phyloP scores from a whole-genome alignment of 1,139 yeast genomes.

The Debaryomyces udenii region DNA sequence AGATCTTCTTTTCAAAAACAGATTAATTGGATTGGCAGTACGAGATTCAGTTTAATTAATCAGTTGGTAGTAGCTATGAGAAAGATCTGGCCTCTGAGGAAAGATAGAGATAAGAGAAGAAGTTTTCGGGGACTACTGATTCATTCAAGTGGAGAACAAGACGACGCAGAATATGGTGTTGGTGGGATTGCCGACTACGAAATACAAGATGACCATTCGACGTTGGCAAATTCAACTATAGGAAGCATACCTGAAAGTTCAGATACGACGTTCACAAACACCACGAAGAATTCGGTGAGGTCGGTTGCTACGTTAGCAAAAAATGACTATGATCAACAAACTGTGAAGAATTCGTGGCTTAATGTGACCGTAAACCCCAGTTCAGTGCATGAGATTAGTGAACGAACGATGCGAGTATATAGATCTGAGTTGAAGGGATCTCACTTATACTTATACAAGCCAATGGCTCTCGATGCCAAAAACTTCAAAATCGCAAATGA shows the following conservation, averaged over 20 bases:
- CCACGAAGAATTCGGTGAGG: constrained; percentile 11
- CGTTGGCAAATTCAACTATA: constrained; percentile 15
- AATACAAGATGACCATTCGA: constrained; percentile 9
- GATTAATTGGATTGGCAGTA: background rate
- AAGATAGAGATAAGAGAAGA: constrained; percentile 32
- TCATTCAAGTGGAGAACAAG: constrained; percentile 2
- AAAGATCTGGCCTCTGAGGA: constrained; percentile 36
- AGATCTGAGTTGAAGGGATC: constrained; percentile 72
- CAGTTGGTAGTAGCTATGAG: constrained; percentile 23
- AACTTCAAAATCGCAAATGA: constrained; percentile 33
- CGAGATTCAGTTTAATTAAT: background rate
- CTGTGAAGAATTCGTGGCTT: constrained; percentile 45
- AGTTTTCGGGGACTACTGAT: constrained; percentile 21
- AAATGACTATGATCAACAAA: constrained; percentile 37
- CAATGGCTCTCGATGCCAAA: constrained; percentile 52
- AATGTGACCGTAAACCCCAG: constrained; percentile 43
- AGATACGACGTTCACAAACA: constrained; percentile 2
- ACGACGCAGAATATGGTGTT: constrained; percentile 3
- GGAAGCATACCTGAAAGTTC: constrained; percentile 14
- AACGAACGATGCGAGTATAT: constrained; percentile 46
- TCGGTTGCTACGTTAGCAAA: constrained; percentile 27
- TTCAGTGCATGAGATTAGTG: constrained; percentile 37
- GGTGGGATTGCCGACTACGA: constrained; percentile 7
- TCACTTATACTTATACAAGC: constrained; percentile 56
- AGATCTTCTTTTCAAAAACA: constrained; percentile 2